Evolutionary conservation across 2,329 filamentous ascomycete species (phyloP).

Genomic region (Fusarium tupiense): DNA sequence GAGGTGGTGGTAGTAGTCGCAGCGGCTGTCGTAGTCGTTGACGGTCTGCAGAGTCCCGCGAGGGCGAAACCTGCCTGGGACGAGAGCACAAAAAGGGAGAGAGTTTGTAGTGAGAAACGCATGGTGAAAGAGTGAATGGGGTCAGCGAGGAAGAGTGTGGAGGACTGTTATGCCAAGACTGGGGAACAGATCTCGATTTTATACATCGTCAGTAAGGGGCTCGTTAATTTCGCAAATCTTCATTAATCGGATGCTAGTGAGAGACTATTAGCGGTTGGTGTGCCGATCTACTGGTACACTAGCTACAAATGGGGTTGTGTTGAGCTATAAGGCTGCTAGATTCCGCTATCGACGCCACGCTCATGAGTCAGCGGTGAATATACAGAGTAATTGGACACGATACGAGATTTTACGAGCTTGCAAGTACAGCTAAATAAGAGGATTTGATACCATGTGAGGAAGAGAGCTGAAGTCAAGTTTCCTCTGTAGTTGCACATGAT

Average conservation of each 20-base stretch:
- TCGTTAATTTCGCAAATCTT: neutral
- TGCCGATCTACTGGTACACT: neutral
- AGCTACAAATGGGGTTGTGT: accelerated
- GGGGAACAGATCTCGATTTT: neutral
- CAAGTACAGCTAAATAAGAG: accelerated
- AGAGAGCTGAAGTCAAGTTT: no score
- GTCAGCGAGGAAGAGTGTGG: neutral
- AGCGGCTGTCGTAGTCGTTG: neutral
- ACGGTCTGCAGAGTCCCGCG: neutral
- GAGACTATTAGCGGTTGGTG: neutral
- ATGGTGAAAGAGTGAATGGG: neutral
- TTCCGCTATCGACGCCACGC: neutral
- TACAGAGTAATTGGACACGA: accelerated
- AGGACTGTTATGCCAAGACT: neutral
- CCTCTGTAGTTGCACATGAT: no score
- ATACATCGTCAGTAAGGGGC: neutral
- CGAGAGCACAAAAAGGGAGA: accelerated
- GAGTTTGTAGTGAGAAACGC: accelerated
- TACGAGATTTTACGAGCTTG: neutral
- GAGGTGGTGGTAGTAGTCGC: neutral
- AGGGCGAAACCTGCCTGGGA: neutral
- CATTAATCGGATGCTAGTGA: neutral
- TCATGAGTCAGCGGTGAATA: neutral
- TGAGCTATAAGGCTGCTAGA: neutral
- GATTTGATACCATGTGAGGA: accelerated